Evolutionary conservation across 768 basidiomycete genomes (phyloP).

Genomic region (Lentinula edodes): DNA sequence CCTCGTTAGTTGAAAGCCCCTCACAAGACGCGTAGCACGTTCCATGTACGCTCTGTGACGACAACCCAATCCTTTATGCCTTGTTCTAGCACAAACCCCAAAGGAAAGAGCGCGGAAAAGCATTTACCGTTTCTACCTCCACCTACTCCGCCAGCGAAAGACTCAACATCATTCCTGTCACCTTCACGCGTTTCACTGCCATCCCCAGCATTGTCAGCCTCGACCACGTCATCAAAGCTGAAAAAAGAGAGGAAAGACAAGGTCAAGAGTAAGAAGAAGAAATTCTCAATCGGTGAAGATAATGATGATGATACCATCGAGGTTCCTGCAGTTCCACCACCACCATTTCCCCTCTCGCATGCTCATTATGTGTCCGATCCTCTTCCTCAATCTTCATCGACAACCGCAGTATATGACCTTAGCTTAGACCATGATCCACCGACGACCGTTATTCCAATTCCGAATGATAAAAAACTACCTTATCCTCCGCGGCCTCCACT

Average conservation of each 20-base stretch:
- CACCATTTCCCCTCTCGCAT: neutral
- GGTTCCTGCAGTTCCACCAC: neutral
- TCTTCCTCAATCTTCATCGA: neutral
- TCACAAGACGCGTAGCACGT: neutral
- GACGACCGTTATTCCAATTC: no score
- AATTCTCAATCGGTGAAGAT: neutral
- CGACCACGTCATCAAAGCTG: neutral
- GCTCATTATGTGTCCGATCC: neutral
- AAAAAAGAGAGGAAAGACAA: neutral
- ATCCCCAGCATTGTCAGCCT: neutral
- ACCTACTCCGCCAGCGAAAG: slow-evolving; percentile 1
- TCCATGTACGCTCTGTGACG: neutral
- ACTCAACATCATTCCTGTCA: neutral
- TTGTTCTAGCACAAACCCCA: neutral
- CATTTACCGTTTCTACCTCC: neutral
- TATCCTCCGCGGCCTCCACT: neutral
- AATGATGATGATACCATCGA: neutral
- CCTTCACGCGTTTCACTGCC: neutral
- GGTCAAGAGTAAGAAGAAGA: neutral
- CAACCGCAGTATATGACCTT: neutral
- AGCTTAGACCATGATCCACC: neutral
- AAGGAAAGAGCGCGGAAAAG: neutral
- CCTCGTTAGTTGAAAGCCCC: neutral
- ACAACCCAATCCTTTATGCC: neutral
- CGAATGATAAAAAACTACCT: neutral